phyloP scores from a whole-genome alignment of 2,329 filamentous ascomycete genomes.

The Pseudopyrenochaeta lycopersici region DNA sequence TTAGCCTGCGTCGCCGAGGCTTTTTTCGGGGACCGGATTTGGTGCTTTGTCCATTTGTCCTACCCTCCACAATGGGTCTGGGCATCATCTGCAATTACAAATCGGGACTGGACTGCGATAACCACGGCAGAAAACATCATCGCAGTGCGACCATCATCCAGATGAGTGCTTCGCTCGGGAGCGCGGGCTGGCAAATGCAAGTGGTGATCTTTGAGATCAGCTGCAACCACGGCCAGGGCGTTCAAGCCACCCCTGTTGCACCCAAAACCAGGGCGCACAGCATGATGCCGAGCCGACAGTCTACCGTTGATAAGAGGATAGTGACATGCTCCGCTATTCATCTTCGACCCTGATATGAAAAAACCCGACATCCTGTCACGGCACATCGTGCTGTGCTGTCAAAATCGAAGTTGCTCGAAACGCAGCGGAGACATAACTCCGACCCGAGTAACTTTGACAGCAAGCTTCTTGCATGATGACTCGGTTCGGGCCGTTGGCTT shows the following conservation, averaged over 20 bases:
- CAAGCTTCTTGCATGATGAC: background rate
- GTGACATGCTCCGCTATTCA: background rate
- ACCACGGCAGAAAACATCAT: background rate
- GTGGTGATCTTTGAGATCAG: background rate
- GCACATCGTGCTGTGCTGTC: background rate
- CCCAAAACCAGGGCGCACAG: background rate
- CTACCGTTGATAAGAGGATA: background rate
- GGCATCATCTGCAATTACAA: background rate
- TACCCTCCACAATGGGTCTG: background rate
- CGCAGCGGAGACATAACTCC: too few relatives aligned
- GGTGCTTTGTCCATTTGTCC: background rate
- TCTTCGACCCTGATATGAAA: background rate
- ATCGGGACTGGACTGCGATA: background rate
- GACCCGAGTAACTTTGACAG: background rate
- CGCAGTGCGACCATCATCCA: background rate
- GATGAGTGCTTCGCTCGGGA: too few relatives aligned
- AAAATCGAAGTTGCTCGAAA: too few relatives aligned
- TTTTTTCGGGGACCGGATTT: background rate
- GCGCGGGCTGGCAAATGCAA: background rate
- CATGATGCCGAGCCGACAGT: background rate
- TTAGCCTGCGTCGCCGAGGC: conserved; percentile 1
- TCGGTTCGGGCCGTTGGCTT: background rate
- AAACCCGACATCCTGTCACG: background rate
- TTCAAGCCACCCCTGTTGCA: background rate
- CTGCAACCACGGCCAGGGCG: background rate